Conservation (phyloP, 176 grass and related monocot genomes). For the Phragmites australis region DNA sequence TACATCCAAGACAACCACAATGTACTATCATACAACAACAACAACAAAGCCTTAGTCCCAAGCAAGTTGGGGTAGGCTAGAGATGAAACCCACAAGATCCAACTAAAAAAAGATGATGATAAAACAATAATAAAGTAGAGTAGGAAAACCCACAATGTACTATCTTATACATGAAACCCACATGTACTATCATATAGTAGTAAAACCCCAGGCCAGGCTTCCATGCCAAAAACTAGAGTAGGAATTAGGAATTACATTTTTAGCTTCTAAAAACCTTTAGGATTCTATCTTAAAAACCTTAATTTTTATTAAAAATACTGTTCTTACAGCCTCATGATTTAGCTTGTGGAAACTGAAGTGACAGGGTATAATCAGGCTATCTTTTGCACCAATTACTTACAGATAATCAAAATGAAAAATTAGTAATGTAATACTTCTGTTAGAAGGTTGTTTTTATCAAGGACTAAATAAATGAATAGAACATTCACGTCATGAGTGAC, state of each 20-base stretch:
- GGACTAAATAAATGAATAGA: constrained; percentile 5
- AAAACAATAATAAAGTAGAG: no score
- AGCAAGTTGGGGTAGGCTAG: no score
- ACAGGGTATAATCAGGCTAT: not conserved
- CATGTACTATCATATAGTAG: not conserved
- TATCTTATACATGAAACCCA: no score
- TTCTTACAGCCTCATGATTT: constrained; percentile 1
- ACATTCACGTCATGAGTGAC: not conserved
- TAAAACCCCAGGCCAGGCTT: not conserved
- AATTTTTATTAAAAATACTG: not conserved
- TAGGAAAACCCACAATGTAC: no score
- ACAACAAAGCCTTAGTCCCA: no score
- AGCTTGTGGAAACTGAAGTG: constrained; percentile 16
- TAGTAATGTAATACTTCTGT: not conserved
- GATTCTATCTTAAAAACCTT: not conserved
- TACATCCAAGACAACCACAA: not conserved
- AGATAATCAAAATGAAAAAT: not conserved
- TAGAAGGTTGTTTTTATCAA: not conserved
- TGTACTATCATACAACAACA: no score
- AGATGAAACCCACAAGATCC: no score
- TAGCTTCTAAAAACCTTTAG: not conserved
- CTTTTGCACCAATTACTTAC: constrained; percentile 6
- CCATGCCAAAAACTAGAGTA: not conserved
- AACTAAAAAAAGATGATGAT: no score
- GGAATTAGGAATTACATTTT: not conserved